These are phyloP conservation scores for Rhizoctonia solani DNA, from an alignment of 1,284 basidiomycete genomes.

Conservation along the genomic window DNA sequence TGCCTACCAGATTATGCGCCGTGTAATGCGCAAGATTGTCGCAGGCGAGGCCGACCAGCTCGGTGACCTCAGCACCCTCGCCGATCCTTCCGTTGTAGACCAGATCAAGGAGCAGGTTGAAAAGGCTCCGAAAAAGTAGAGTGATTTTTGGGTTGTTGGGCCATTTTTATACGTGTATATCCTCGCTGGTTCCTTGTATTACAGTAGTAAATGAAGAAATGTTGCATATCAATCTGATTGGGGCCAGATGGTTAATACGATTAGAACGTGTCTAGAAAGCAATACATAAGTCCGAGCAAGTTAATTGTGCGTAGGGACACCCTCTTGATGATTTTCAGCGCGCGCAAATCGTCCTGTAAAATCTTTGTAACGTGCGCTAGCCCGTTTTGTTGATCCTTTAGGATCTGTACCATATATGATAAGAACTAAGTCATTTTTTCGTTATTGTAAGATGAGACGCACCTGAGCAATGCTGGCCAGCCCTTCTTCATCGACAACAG, in stretches of 20 bases:
- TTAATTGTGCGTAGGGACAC: conserved; percentile 29
- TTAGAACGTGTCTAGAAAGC: no score
- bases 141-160: background rate
- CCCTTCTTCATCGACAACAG: conserved; percentile 82
- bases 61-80: conserved; percentile 88
- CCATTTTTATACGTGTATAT: background rate
- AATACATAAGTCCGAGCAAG: no score
- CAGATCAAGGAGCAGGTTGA: conserved; percentile 74
- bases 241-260: no score
- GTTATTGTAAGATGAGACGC: conserved; percentile 39
- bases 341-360: conserved; percentile 66
- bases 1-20: conserved; percentile 75
- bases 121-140: conserved; percentile 10
- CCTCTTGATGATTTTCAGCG: conserved; percentile 64
- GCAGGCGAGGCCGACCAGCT: conserved; percentile 92
- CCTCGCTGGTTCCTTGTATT: background rate
- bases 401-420: conserved; percentile 54
- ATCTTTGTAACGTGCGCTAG: conserved; percentile 78
- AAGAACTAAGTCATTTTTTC: no score
- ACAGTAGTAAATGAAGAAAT: no score
- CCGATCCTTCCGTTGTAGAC: conserved; percentile 83
- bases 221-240: no score
- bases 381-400: conserved; percentile 79
- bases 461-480: conserved; percentile 77
- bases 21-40: conserved; percentile 94